phyloP scores from a whole-genome alignment of 2,329 filamentous ascomycete genomes.

The Colletotrichum tabaci region DNA sequence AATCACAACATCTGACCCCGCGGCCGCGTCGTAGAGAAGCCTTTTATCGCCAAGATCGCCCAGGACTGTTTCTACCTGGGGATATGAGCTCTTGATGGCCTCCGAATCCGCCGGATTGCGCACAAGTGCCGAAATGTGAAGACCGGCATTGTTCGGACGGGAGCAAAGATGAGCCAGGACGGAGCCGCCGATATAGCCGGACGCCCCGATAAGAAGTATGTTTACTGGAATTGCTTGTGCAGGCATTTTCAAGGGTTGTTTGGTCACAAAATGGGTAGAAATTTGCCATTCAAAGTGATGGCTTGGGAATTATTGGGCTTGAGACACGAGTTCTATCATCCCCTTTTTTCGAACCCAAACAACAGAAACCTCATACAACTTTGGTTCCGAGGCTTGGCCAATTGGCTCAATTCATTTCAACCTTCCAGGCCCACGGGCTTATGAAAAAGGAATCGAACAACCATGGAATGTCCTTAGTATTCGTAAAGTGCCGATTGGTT shows the following conservation, averaged over 20 bases:
- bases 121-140: constrained; percentile 5
- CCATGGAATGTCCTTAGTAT: too few species aligned
- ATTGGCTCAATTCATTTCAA: too few species aligned
- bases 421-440: too few species aligned
- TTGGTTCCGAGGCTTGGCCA: too few species aligned
- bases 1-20: constrained; percentile 3
- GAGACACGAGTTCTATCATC: too few species aligned
- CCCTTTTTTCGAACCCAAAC: too few species aligned
- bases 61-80: not conserved
- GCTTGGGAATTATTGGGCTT: too few species aligned
- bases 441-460: too few species aligned
- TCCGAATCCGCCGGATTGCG: not conserved
- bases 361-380: too few species aligned
- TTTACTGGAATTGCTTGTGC: constrained; percentile 7
- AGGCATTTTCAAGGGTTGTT: not conserved
- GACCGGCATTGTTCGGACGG: not conserved
- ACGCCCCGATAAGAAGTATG: constrained; percentile 3
- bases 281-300: too few species aligned
- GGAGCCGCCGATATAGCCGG: constrained; percentile 16
- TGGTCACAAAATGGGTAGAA: too few species aligned
- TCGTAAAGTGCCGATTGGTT: too few species aligned
- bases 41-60: constrained; percentile 5
- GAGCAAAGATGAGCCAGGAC: constrained; percentile 9
- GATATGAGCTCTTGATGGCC: not conserved
- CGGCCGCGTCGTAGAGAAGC: not conserved